A percentile compares a stretch with the other conserved stretches of the same genome.
Conservation (phyloP, 2,329 filamentous ascomycete genomes). For the Aspergillus sp. region DNA sequence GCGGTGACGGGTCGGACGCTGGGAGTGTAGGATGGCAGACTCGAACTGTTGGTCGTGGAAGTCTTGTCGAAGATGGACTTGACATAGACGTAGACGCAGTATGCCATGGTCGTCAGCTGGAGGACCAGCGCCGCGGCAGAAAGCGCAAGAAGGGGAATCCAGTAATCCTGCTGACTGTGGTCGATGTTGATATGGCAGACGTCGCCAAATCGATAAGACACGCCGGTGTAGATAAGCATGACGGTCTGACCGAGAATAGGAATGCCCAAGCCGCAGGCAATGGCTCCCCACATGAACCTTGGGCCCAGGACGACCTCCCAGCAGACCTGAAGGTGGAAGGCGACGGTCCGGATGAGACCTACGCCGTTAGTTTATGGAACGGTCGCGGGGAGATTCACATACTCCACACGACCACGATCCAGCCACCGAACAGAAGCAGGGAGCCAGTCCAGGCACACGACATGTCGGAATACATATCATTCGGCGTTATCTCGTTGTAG, state of each 20-base stretch:
- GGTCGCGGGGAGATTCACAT: constrained; percentile 14
- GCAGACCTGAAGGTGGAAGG: constrained; percentile 93
- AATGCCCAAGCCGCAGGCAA: constrained; percentile 74
- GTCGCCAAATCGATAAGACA: constrained; percentile 85
- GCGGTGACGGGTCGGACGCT: constrained; percentile 74
- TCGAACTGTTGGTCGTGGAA: constrained; percentile 57
- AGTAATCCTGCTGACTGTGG: constrained; percentile 74
- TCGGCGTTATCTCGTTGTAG: constrained; percentile 80
- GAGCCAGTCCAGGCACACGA: constrained; percentile 84
- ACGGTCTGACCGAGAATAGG: constrained; percentile 65
- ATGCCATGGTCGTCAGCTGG: constrained; percentile 75
- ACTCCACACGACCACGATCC: constrained; percentile 76
- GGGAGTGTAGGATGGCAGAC: constrained; percentile 63
- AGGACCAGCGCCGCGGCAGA: constrained; percentile 65
- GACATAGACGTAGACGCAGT: constrained; percentile 93
- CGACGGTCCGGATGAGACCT: constrained; percentile 78
- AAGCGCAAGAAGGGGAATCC: constrained; percentile 79
- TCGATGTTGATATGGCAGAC: constrained; percentile 92
- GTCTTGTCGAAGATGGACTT: constrained; percentile 68
- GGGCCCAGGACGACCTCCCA: constrained; percentile 88
- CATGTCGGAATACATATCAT: constrained; percentile 75
- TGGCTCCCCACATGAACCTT: constrained; percentile 79
- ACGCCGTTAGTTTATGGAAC: constrained; percentile 3
- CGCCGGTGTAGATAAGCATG: constrained; percentile 74
- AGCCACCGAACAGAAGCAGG: constrained; percentile 76